Evolutionary conservation across 768 basidiomycete species (phyloP).

Genomic region (Hericium erinaceus): DNA sequence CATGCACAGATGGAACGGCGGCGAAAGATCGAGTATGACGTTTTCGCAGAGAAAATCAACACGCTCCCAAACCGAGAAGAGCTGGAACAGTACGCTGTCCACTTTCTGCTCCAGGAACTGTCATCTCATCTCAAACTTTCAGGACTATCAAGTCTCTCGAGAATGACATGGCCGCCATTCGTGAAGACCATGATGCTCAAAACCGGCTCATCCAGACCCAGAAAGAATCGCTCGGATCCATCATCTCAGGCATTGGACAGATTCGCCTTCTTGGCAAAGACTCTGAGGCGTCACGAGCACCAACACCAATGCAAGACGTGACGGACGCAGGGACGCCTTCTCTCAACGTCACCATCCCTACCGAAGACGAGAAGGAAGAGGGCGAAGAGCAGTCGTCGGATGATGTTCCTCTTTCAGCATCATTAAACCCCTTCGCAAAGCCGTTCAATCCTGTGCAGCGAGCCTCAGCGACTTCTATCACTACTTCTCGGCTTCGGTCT

Average conservation of each 20-base stretch:
- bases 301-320: constrained; percentile 6
- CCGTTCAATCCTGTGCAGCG: constrained; percentile 23
- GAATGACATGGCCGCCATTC: constrained; percentile 71
- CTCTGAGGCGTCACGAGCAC: constrained; percentile 26
- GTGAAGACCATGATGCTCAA: constrained; percentile 66
- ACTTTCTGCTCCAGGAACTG: background rate
- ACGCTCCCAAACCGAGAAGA: constrained; percentile 69
- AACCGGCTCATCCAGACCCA: constrained; percentile 57
- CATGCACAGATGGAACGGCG: constrained; percentile 68
- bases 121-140: background rate
- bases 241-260: constrained; percentile 51
- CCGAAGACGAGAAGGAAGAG: constrained; percentile 29
- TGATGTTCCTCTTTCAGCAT: constrained; percentile 19
- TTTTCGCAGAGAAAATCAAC: constrained; percentile 75
- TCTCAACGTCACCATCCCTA: constrained; percentile 40
- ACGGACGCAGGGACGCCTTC: constrained; percentile 29
- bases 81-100: constrained; percentile 55
- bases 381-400: constrained; percentile 26
- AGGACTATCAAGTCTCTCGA: constrained; percentile 66
- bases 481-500: constrained; percentile 4
- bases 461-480: constrained; percentile 18
- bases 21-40: constrained; percentile 82
- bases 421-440: constrained; percentile 24
- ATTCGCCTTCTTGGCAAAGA: constrained; percentile 67
- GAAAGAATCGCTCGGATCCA: constrained; percentile 54